Conservation (phyloP, 257 asterid genomes). For the Parsonsia alboflavescens region DNA sequence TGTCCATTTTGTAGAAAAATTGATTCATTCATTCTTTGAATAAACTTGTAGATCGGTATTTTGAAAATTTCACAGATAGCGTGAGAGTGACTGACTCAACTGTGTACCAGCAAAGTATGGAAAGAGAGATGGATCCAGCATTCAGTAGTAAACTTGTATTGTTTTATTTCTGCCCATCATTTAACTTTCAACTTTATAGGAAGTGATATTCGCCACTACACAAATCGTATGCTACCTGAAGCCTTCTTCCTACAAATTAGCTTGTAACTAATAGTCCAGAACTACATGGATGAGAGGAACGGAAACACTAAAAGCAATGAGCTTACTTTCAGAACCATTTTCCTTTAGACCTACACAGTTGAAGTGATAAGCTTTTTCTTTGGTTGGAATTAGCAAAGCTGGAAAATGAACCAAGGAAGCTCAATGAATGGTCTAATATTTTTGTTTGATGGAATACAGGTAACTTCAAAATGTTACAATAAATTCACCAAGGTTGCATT, state of each 20-base stretch:
- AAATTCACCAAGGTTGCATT: background rate
- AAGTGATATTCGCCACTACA: background rate
- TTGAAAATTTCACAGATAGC: background rate
- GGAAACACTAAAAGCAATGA: background rate
- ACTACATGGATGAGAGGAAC: background rate
- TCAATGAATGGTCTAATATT: background rate
- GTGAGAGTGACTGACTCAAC: background rate
- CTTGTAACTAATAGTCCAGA: background rate
- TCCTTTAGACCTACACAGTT: background rate
- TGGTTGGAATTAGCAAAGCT: background rate
- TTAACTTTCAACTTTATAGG: background rate
- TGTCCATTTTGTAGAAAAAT: slow-evolving; percentile 17
- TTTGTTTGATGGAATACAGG: background rate
- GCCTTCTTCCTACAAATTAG: background rate
- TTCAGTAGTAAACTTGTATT: background rate
- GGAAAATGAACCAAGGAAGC: background rate
- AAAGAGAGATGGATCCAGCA: background rate
- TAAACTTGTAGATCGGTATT: background rate
- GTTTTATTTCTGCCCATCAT: background rate
- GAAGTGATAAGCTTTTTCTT: background rate
- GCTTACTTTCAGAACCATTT: background rate
- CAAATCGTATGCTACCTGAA: background rate
- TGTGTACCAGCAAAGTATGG: background rate
- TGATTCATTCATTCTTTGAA: slow-evolving; percentile 27
- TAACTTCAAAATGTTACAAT: no score